A percentile compares a stretch with the other conserved stretches of the same genome.
Evolutionary conservation across 108 stramenopile species (phyloP).

Genomic region (Cafeteria roenbergensis): DNA sequence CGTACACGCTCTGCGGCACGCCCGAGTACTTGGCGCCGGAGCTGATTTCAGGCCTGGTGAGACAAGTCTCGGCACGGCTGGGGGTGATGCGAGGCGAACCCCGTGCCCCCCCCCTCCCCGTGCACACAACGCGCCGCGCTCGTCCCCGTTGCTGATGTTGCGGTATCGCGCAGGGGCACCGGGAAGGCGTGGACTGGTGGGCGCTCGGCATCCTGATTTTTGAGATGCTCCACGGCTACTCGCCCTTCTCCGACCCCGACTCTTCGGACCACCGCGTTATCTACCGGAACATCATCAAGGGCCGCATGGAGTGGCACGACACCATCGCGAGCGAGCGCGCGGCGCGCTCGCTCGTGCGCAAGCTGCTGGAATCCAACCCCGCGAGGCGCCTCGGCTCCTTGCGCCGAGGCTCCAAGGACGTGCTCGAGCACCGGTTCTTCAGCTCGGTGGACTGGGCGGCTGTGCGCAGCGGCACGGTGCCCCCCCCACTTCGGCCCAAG

Average conservation of each 20-base stretch:
- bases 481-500: background rate
- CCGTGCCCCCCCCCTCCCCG: no score
- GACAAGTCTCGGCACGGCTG: no score
- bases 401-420: background rate
- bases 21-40: conserved; percentile 98
- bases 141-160: no score
- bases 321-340: background rate
- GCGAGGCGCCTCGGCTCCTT: conserved; percentile 18
- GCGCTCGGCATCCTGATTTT: conserved; percentile 85
- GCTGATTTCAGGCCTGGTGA: conserved; percentile 80
- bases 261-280: background rate
- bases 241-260: conserved; percentile 5
- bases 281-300: conserved; percentile 3
- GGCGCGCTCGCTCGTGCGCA: conserved; percentile 6
- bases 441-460: background rate
- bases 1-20: conserved; percentile 85
- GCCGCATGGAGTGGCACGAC: background rate
- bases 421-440: background rate
- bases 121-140: no score
- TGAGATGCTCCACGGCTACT: conserved; percentile 81
- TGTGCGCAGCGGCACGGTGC: background rate
- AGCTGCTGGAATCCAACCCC: conserved; percentile 15
- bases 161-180: no score
- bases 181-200: conserved; percentile 97
- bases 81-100: no score